Evolutionary conservation across 1,284 basidiomycete genomes (phyloP), one percentile per base, ranked within the genome.

Genomic region (Heliocybe sulcata): DNA sequence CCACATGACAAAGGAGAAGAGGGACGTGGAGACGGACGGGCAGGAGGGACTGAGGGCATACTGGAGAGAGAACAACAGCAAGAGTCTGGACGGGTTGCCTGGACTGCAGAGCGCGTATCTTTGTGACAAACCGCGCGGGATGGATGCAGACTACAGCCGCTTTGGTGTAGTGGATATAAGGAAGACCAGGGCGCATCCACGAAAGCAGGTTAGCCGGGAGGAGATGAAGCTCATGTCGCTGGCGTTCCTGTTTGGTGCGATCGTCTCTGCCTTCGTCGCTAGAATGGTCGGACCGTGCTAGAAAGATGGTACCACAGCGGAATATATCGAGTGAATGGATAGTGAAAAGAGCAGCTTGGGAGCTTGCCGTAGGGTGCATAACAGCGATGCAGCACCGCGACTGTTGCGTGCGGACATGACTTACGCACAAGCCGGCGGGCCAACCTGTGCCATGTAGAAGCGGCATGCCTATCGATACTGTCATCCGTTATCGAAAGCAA

Each of bases 41-140:
- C 20, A 25, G 6, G n/a, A 26, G 8, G 8, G 47, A 16, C 58
- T 81, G 51, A 73, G 68, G 56, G 58, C 60, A 3, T 79, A 77
- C 58, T 84, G 82, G 81, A 61, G 64, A 19, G 50, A 55, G 9
- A 59, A 68, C 48, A 83, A 82, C 60, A 14, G 54, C 47, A 65
- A 61, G 25, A 81, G 79, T 57, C 65, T 82, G 48, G 82, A 84
- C 56, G 80, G 79, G 9, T 68, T 82, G 0, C 63, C 65, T 16
- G 63, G 57, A 11, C 22, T 54, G 27, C 23, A 49, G 27, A 14
- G 12, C 11, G 47, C 23, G 12, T 22, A 25, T 49, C 6, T 23
- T 6, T 49, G 10, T 14, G 47, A 49, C 38, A 6, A 20, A 16
- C 6, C 19, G 4, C 16, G 9, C n/a, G 38, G n/a, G 16, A 20